Evolutionary conservation across 2,329 filamentous ascomycete genomes (phyloP).

Genomic region (Chalara sp.): DNA sequence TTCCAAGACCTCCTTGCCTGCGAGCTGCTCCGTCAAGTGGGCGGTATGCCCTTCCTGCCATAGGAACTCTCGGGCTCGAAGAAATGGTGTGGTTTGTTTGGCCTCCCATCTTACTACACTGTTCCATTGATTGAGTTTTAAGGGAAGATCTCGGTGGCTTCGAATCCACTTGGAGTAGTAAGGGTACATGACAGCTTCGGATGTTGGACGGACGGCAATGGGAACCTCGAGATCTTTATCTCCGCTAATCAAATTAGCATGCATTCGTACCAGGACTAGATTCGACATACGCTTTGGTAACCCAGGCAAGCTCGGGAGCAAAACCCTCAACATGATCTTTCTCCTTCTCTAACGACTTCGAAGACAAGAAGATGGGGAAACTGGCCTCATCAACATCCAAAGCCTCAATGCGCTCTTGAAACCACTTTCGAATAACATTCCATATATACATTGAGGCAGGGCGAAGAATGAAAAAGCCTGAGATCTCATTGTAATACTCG

Average conservation of each 20-base stretch:
- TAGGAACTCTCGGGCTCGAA: slow-evolving; percentile 88
- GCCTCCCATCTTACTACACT: slow-evolving; percentile 92
- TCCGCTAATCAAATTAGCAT: slow-evolving; percentile 49
- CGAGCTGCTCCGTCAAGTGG: slow-evolving; percentile 76
- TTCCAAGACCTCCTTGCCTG: slow-evolving; percentile 79
- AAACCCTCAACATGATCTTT: slow-evolving; percentile 99
- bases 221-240: slow-evolving; percentile 85
- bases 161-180: slow-evolving; percentile 98
- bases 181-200: slow-evolving; percentile 83
- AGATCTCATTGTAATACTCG: slow-evolving; percentile 88
- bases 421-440: slow-evolving; percentile 61
- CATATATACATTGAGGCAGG: slow-evolving; percentile 62
- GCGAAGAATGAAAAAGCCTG: slow-evolving; percentile 93
- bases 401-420: slow-evolving; percentile 70
- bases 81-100: slow-evolving; percentile 82
- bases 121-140: slow-evolving; percentile 98
- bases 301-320: slow-evolving; percentile 85
- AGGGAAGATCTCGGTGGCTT: slow-evolving; percentile 87
- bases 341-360: slow-evolving; percentile 71
- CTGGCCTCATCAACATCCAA: slow-evolving; percentile 93
- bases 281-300: slow-evolving; percentile 65
- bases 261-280: slow-evolving; percentile 3
- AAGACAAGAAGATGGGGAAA: slow-evolving; percentile 92
- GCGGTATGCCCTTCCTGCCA: slow-evolving; percentile 89
- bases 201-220: slow-evolving; percentile 61